phyloP scores from a whole-genome alignment of 345 rosid species.

The Pugionium cornutum region DNA sequence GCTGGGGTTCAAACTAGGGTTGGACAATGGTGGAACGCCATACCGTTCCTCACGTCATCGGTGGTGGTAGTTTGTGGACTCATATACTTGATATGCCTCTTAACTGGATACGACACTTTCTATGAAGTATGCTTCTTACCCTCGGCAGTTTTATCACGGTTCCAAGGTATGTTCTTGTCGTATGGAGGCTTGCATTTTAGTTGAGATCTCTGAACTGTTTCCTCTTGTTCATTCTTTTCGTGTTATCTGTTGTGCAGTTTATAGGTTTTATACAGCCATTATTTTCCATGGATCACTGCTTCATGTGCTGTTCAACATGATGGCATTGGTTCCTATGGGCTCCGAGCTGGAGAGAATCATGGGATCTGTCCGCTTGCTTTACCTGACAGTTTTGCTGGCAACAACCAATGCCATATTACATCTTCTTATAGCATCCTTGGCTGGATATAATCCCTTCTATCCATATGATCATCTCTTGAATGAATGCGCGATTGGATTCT shows the following conservation, averaged over 20 bases:
- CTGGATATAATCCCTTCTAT: constrained; percentile 61
- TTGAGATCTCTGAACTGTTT: not conserved
- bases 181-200: not conserved
- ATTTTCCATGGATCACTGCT: constrained; percentile 87
- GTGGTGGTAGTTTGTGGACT: constrained; percentile 68
- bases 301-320: constrained; percentile 92
- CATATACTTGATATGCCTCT: constrained; percentile 74
- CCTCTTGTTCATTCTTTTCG: not conserved
- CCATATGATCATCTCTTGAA: constrained; percentile 49
- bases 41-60: constrained; percentile 81
- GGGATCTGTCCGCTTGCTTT: constrained; percentile 88
- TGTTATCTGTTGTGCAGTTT: constrained; percentile 54
- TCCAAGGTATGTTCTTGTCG: constrained; percentile 62
- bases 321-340: constrained; percentile 96
- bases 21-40: constrained; percentile 87
- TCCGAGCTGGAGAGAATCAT: constrained; percentile 94
- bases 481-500: constrained; percentile 93
- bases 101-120: constrained; percentile 86
- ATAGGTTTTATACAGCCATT: constrained; percentile 77
- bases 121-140: constrained; percentile 86
- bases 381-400: constrained; percentile 72
- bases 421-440: constrained; percentile 69
- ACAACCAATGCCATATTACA: constrained; percentile 80
- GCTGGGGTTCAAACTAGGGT: constrained; percentile 76
- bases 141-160: constrained; percentile 58